Evolutionary conservation across 805 yeast species (phyloP).

Genomic region (Candida piceae): DNA sequence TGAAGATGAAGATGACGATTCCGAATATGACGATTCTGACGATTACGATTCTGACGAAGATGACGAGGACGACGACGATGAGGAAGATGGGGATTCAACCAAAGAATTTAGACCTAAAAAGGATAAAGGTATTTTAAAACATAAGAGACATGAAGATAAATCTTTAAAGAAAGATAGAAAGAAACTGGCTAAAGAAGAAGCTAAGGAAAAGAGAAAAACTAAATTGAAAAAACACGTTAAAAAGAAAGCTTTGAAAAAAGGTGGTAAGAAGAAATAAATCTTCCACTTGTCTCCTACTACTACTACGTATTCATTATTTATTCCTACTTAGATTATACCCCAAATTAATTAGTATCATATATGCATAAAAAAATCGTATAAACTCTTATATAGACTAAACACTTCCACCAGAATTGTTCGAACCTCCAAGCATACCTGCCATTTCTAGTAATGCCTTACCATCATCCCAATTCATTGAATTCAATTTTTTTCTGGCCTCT

Average conservation of each 20-base stretch:
- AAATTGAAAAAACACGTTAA: conserved; percentile 81
- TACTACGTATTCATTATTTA: no score
- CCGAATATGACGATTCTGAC: conserved; percentile 12
- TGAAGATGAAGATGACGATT: conserved; percentile 20
- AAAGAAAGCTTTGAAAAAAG: conserved; percentile 65
- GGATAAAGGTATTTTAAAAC: conserved; percentile 39
- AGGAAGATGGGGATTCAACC: conserved; percentile 9
- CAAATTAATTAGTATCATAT: no score
- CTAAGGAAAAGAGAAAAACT: conserved; percentile 71
- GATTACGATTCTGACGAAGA: conserved; percentile 24
- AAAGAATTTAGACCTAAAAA: conserved; percentile 12
- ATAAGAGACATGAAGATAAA: conserved; percentile 76
- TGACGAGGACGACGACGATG: conserved; percentile 1
- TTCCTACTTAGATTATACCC: no score
- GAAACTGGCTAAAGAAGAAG: conserved; percentile 68
- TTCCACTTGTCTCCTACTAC: no score
- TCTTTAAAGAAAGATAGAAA: conserved; percentile 73
- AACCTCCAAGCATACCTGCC: conserved; percentile 60
- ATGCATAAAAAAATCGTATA: no score
- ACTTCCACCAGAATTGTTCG: conserved; percentile 43
- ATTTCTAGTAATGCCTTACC: conserved; percentile 81
- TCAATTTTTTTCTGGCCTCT: conserved; percentile 66
- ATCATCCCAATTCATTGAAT: conserved; percentile 63
- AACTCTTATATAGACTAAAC: conserved; percentile 25
- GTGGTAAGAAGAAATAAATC: conserved; percentile 17